phyloP scores from a whole-genome alignment of 2,329 filamentous ascomycete genomes.

The Aspergillus sp. region DNA sequence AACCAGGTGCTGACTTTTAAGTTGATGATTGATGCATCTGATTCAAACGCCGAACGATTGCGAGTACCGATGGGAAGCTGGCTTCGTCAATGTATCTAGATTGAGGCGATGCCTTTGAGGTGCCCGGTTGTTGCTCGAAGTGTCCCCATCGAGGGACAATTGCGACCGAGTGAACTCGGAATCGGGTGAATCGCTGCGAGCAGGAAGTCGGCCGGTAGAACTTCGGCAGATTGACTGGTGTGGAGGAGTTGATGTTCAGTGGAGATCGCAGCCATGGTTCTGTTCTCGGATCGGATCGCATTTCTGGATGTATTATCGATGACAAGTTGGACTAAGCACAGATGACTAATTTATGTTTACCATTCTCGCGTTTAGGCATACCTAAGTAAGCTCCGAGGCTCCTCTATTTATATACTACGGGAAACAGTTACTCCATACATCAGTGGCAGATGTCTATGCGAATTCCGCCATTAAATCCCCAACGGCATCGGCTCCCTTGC shows the following conservation, averaged over 20 bases:
- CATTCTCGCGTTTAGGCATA: too few species aligned
- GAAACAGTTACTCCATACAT: too few species aligned
- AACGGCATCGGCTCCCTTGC: slow-evolving; percentile 6
- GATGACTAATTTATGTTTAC: too few species aligned
- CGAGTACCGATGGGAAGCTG: too few species aligned
- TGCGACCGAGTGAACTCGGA: neutral
- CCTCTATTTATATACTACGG: too few species aligned
- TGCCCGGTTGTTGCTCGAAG: neutral
- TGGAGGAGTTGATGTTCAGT: neutral
- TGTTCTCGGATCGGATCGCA: too few species aligned
- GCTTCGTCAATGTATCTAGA: neutral
- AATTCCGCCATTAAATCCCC: slow-evolving; percentile 7
- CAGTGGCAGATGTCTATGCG: neutral
- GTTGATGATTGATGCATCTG: too few species aligned
- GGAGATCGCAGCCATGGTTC: neutral
- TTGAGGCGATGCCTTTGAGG: neutral
- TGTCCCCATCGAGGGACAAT: neutral
- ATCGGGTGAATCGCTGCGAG: neutral
- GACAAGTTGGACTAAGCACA: too few species aligned
- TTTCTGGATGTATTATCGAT: too few species aligned
- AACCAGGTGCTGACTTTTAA: too few species aligned
- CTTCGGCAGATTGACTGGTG: neutral
- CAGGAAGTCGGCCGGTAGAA: neutral
- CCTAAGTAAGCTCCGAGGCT: too few species aligned
- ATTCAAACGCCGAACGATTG: too few species aligned